Conservation (phyloP, 2,329 filamentous ascomycete genomes). For the Madurella mycetomatis region DNA sequence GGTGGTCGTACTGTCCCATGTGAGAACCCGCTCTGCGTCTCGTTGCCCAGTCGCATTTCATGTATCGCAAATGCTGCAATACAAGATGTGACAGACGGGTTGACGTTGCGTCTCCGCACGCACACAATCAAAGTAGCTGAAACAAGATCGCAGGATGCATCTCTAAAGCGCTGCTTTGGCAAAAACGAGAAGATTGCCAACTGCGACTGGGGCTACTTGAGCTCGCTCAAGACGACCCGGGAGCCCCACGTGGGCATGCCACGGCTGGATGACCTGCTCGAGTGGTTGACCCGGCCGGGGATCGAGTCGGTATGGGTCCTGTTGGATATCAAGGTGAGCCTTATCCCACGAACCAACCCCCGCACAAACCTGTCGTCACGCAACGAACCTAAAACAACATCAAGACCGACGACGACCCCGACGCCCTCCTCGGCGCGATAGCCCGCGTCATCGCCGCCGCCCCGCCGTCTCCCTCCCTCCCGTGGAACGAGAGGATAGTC, state of each 20-base stretch:
- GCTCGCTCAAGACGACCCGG: constrained; percentile 60
- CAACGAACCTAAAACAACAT: not conserved
- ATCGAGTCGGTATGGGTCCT: constrained; percentile 71
- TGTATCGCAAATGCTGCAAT: not conserved
- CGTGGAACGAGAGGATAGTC: constrained; percentile 71
- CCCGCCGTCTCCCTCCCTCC: constrained; percentile 34
- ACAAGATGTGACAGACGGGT: not conserved
- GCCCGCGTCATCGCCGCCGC: constrained; percentile 57
- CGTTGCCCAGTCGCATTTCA: not conserved
- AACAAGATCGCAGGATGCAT: constrained; percentile 56
- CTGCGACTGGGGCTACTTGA: constrained; percentile 70
- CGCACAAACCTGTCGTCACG: too few species aligned
- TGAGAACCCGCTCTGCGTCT: constrained; percentile 34
- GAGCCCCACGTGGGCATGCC: constrained; percentile 70
- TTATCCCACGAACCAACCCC: too few species aligned
- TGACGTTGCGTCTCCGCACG: not conserved
- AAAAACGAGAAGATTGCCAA: constrained; percentile 67
- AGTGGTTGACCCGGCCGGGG: constrained; percentile 62
- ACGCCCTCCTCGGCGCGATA: constrained; percentile 66
- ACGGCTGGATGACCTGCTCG: constrained; percentile 67
- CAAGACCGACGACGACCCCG: constrained; percentile 64
- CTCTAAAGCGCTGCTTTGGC: constrained; percentile 77
- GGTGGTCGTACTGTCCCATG: constrained; percentile 80
- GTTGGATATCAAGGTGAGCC: constrained; percentile 75
- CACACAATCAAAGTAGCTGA: not conserved